Evolutionary conservation across 2,329 filamentous ascomycete genomes (phyloP).

Genomic region (Cladosporium oxysporum): DNA sequence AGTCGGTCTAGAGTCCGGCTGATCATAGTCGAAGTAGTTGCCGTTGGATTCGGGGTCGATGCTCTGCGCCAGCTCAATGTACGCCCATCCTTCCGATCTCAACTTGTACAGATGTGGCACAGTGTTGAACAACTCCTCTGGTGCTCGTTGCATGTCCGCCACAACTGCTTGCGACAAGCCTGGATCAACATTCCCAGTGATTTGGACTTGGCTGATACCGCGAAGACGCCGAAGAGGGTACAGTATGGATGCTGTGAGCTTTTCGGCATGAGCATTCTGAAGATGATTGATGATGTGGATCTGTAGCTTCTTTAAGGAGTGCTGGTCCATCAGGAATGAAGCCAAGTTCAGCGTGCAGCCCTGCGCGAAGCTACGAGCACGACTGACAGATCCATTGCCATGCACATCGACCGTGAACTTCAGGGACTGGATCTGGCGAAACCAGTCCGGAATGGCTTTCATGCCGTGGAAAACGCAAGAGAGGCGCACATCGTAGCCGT

Average conservation of each 20-base stretch:
- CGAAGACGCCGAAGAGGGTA: constrained; percentile 24
- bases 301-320: constrained; percentile 18
- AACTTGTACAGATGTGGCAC: not conserved
- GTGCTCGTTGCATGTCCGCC: constrained; percentile 11
- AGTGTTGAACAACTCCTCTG: constrained; percentile 19
- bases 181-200: constrained; percentile 16
- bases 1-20: not conserved
- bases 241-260: not conserved
- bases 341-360: constrained; percentile 19
- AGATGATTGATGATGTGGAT: constrained; percentile 2
- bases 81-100: not conserved
- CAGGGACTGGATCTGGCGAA: not conserved
- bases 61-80: not conserved
- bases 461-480: not conserved
- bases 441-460: not conserved
- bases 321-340: constrained; percentile 24
- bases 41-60: no score
- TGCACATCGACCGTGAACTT: not conserved
- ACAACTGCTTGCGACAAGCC: not conserved
- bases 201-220: not conserved
- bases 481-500: not conserved
- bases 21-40: not conserved
- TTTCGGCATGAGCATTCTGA: not conserved
- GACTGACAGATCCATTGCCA: not conserved
- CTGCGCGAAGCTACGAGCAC: not conserved